phyloP scores from a whole-genome alignment of 2,329 filamentous ascomycete genomes.

The Septoria petroselini region DNA sequence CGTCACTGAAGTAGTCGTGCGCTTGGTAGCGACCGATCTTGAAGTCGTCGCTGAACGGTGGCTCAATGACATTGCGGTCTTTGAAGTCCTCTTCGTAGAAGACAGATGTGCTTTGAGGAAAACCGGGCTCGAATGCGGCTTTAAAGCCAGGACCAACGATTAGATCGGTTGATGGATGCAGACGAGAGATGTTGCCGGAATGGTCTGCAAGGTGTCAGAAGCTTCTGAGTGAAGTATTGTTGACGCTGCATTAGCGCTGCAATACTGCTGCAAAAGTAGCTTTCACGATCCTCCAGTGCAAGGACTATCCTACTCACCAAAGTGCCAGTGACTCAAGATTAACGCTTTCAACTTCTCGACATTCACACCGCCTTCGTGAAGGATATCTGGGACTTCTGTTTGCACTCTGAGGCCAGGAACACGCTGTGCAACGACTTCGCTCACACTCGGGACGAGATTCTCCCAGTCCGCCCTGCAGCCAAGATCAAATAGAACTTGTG shows the following conservation, averaged over 20 bases:
- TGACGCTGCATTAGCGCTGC: too few relatives aligned
- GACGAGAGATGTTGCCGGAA: constrained; percentile 50
- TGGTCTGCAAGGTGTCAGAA: constrained; percentile 36
- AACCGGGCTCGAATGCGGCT: constrained; percentile 47
- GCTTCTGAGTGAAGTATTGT: too few relatives aligned
- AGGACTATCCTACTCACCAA: neutral
- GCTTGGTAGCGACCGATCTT: constrained; percentile 43
- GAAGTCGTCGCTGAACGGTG: constrained; percentile 25
- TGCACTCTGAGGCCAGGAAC: constrained; percentile 29
- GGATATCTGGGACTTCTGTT: constrained; percentile 37
- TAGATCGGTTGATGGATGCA: constrained; percentile 48
- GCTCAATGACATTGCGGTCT: constrained; percentile 22
- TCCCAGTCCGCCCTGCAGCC: constrained; percentile 44
- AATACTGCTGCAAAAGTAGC: too few relatives aligned
- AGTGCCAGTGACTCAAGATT: constrained; percentile 45
- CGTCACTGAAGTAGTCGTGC: constrained; percentile 45
- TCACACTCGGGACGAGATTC: constrained; percentile 35
- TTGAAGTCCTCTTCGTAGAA: constrained; percentile 26
- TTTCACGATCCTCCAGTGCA: too few relatives aligned
- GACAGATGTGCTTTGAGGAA: constrained; percentile 37
- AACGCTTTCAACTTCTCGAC: constrained; percentile 39
- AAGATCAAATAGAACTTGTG: constrained; percentile 44
- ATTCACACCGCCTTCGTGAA: constrained; percentile 37
- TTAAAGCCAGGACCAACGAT: constrained; percentile 55
- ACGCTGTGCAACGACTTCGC: constrained; percentile 14